Conservation (phyloP, 1,139 yeast genomes). For the Lodderomyces jiufengensis region DNA sequence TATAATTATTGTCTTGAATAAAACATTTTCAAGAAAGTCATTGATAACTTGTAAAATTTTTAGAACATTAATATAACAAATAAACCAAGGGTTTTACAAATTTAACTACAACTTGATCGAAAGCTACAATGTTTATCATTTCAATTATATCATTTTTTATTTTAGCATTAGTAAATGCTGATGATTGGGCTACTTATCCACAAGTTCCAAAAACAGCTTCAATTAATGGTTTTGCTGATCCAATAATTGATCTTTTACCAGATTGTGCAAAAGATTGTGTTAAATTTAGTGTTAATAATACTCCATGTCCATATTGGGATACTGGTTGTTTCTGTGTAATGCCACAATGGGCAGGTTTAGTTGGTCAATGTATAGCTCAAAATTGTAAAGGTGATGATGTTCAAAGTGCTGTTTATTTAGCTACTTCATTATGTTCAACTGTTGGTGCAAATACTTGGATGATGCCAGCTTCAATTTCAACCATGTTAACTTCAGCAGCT, state of each 20-base stretch:
- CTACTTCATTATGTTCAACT: slow-evolving; percentile 36
- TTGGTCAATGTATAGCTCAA: slow-evolving; percentile 44
- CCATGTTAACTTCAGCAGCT: slow-evolving; percentile 28
- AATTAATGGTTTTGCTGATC: slow-evolving; percentile 53
- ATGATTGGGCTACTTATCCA: slow-evolving; percentile 37
- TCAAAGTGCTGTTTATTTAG: slow-evolving; percentile 35
- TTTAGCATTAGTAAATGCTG: slow-evolving; percentile 9
- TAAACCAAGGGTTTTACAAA: neutral
- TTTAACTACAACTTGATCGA: neutral
- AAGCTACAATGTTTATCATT: slow-evolving; percentile 5
- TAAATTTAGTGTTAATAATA: slow-evolving; percentile 27
- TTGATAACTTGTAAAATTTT: no score
- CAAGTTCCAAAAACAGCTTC: slow-evolving; percentile 47
- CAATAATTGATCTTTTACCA: slow-evolving; percentile 38
- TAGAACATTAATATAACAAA: neutral
- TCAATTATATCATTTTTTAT: slow-evolving; percentile 4
- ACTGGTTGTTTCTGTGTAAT: slow-evolving; percentile 52
- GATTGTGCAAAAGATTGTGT: slow-evolving; percentile 44
- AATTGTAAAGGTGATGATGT: slow-evolving; percentile 40
- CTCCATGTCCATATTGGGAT: slow-evolving; percentile 54
- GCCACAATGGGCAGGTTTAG: slow-evolving; percentile 45
- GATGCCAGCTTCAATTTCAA: slow-evolving; percentile 40
- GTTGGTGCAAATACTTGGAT: slow-evolving; percentile 48
- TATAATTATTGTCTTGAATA: no score
- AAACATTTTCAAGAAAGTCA: no score